Conservation (phyloP, 202 grass and related monocot species). For the Elaeis oleifera region DNA sequence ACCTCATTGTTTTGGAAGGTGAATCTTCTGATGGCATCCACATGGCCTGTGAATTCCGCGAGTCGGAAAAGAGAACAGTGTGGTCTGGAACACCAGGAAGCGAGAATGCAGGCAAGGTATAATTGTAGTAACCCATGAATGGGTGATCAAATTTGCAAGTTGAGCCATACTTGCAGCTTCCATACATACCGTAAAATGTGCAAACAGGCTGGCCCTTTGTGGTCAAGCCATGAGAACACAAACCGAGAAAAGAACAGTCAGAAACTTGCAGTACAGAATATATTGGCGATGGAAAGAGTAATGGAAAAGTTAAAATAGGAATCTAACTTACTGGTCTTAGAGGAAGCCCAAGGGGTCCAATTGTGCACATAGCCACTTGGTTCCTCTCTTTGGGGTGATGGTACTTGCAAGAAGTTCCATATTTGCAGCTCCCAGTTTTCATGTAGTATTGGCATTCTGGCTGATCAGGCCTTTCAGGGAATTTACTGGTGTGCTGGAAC, state of each 20-base stretch:
- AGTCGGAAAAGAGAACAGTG: constrained; percentile 9
- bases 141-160: constrained; percentile 38
- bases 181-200: constrained; percentile 23
- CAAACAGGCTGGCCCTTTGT: constrained; percentile 27
- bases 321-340: constrained; percentile 28
- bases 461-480: constrained; percentile 6
- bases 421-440: too few relatives aligned
- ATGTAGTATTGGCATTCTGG: constrained; percentile 3
- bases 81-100: constrained; percentile 11
- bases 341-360: constrained; percentile 30
- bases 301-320: not conserved
- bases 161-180: constrained; percentile 30
- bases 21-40: constrained; percentile 1
- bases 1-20: not conserved
- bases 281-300: not conserved
- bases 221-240: constrained; percentile 20
- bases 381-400: not conserved
- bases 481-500: not conserved
- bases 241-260: not conserved
- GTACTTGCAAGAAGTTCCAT: too few relatives aligned
- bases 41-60: constrained; percentile 14
- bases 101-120: constrained; percentile 19
- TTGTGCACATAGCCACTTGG: not conserved
- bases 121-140: constrained; percentile 23
- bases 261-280: not conserved